phyloP scores from a whole-genome alignment of 2,329 filamentous ascomycete species.

The Verticillium tricorpus region DNA sequence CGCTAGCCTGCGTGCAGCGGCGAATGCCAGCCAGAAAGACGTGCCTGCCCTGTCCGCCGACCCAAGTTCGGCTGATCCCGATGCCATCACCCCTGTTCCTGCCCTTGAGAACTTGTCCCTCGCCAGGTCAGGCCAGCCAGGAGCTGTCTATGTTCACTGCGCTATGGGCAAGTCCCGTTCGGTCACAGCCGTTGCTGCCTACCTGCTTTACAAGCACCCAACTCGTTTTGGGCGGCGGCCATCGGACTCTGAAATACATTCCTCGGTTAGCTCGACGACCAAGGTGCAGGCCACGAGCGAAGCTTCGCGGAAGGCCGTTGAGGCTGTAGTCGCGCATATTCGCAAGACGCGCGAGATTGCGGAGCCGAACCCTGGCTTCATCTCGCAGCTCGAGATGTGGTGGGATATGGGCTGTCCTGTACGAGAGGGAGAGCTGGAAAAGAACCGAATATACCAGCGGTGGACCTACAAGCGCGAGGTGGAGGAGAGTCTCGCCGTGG shows the following conservation, averaged over 20 bases:
- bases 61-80: not conserved
- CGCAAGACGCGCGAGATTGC: constrained; percentile 69
- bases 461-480: constrained; percentile 55
- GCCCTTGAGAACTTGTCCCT: constrained; percentile 7
- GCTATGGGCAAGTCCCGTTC: constrained; percentile 96
- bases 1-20: constrained; percentile 4
- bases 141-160: constrained; percentile 61
- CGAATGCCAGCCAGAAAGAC: constrained; percentile 1
- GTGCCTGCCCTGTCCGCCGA: not conserved
- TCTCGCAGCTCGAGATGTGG: constrained; percentile 82
- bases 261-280: constrained; percentile 10
- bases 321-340: constrained; percentile 63
- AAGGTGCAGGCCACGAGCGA: constrained; percentile 20
- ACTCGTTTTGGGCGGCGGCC: constrained; percentile 38
- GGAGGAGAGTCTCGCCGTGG: constrained; percentile 58
- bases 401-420: constrained; percentile 79
- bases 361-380: constrained; percentile 89
- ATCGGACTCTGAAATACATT: not conserved
- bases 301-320: constrained; percentile 43
- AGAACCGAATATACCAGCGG: constrained; percentile 74
- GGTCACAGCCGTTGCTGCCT: constrained; percentile 77
- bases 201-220: constrained; percentile 68
- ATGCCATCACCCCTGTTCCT: constrained; percentile 6
- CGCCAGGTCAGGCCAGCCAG: constrained; percentile 16
- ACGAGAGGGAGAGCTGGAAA: constrained; percentile 43